phyloP scores from a whole-genome alignment of 2,329 filamentous ascomycete species.

The Fusarium pseudonygamai region DNA sequence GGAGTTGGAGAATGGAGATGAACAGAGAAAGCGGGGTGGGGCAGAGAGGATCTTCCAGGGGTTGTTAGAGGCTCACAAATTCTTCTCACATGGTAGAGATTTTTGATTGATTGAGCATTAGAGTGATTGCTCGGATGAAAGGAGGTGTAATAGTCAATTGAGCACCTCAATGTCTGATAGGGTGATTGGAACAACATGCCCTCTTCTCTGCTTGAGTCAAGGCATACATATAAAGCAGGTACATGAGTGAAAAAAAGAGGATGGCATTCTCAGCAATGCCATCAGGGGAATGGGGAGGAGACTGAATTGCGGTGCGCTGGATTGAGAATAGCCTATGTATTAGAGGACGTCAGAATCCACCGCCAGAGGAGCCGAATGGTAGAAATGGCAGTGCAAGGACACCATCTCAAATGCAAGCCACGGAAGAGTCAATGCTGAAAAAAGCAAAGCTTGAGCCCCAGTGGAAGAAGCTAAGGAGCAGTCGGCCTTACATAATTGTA shows the following conservation, averaged over 20 bases:
- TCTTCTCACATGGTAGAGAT: not conserved
- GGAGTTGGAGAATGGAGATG: not conserved
- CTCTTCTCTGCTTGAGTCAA: not conserved
- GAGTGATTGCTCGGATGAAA: not conserved
- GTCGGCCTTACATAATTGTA: not conserved
- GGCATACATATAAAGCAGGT: not conserved
- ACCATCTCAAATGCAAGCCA: constrained; percentile 10
- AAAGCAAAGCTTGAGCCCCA: not conserved
- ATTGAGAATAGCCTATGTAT: constrained; percentile 25
- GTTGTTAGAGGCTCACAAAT: not conserved
- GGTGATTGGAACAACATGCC: not conserved
- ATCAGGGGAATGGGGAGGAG: constrained; percentile 9
- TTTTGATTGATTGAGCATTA: not conserved
- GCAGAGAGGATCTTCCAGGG: not conserved
- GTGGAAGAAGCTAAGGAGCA: not conserved
- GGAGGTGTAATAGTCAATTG: not conserved
- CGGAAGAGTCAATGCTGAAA: not conserved
- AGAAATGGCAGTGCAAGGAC: not conserved
- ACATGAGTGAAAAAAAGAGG: not conserved
- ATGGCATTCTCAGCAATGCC: constrained; percentile 31
- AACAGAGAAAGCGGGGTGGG: not conserved
- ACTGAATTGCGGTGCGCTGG: constrained; percentile 15
- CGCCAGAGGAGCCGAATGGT: not conserved
- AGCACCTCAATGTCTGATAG: not conserved
- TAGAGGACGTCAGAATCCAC: not conserved